Percentiles rank a stretch among this genome's conserved stretches.
Evolutionary conservation across 139 green algal species (phyloP).

Genomic region (Coelastrella sp.): DNA sequence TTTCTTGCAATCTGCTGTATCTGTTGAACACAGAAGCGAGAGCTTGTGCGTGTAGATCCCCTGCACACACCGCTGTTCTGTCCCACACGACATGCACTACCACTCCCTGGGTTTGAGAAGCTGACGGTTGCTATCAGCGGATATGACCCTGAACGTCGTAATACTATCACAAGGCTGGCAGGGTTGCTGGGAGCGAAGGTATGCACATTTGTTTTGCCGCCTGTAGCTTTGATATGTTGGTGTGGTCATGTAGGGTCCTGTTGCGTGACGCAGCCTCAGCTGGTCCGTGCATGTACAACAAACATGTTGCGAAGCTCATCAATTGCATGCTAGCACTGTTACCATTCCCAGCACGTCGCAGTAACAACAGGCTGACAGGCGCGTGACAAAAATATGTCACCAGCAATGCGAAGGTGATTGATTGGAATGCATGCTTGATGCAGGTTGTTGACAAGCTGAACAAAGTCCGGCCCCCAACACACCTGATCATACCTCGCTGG

Average conservation of each 20-base stretch:
- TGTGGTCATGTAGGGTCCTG: too few relatives aligned
- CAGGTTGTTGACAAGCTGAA: background rate
- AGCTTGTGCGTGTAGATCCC: conserved; percentile 28
- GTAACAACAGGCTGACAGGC: too few relatives aligned
- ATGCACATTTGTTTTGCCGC: too few relatives aligned
- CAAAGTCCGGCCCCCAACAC: background rate
- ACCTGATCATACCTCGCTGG: conserved; percentile 23
- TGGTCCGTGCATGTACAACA: too few relatives aligned
- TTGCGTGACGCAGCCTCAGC: too few relatives aligned
- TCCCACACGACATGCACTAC: conserved; percentile 23
- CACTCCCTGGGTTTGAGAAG: conserved; percentile 8
- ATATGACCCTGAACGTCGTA: background rate
- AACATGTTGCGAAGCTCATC: too few relatives aligned
- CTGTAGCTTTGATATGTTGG: too few relatives aligned
- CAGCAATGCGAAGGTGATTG: too few relatives aligned
- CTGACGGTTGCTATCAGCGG: background rate
- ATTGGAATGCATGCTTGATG: background rate
- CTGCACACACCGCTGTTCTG: conserved; percentile 1
- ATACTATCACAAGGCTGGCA: conserved; percentile 3
- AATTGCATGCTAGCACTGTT: too few relatives aligned
- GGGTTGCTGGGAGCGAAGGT: conserved; percentile 13
- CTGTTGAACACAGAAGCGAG: background rate
- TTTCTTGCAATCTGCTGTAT: background rate
- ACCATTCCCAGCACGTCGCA: too few relatives aligned
- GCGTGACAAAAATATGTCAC: too few relatives aligned